Evolutionary conservation across 2,329 filamentous ascomycete species (phyloP), one percentile per base, ranked within the genome.

Genomic region (Sporothrix protearum): DNA sequence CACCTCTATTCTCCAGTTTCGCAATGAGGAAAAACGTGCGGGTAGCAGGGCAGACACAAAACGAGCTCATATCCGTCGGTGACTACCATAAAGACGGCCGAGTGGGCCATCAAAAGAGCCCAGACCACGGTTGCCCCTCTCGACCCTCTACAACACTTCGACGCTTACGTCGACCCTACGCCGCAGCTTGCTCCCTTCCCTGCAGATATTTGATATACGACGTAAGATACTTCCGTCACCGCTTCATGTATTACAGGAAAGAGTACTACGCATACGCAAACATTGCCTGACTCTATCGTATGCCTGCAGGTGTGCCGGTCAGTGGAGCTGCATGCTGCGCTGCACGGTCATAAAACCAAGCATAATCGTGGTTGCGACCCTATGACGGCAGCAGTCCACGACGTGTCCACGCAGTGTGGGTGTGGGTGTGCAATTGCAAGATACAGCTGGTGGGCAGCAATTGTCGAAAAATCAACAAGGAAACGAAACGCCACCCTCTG

Each of bases 61-160:
- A 9, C n/a, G n/a, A n/a, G 8, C 49, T 12, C 49, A 25, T 53
- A 12, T 25, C 22, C 7, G 49, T 25, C 22, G 22, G 49, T 25
- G 4, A 10, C 33, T 36, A 19, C 7, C 5, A 7, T 25, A 25
- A 61, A 22, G 59, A 63, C n/a, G 59, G 36, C n/a, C 25, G 22
- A 39, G 59, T 42, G 33, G 57, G 36, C 59, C 4, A 67, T 47
- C 28, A n/a, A 30, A 33, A 36, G 14, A 19, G 53, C 53, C 25
- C 25, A 69, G 68, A n/a, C 36, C 51, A 25, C 25, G 7, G 53
- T 57, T 57, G 64, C 66, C 51, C 51, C 51, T 45, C 66, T 57
- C 49, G 39, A 49, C 45, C n/a, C 9, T 28, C 8, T 10, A n/a
- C 25, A 19, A 51, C 45, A 67, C 64, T 19, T 49, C 9, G 19